These are phyloP conservation scores for Cryptococcus deneoformans DNA, from an alignment of 1,284 basidiomycete genomes.

Conservation along the genomic window DNA sequence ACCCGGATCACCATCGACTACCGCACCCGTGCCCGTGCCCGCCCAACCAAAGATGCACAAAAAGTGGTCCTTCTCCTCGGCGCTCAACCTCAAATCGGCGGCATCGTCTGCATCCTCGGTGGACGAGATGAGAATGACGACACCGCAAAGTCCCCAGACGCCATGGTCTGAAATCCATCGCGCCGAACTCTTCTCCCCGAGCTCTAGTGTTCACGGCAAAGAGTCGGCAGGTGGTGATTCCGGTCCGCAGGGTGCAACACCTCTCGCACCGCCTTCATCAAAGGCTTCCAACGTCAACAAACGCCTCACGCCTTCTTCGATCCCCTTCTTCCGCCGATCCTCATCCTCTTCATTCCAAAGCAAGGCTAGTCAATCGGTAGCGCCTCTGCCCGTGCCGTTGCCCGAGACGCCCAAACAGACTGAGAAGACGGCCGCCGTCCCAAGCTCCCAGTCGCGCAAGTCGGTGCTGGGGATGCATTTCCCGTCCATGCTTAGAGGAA, in stretches of 20 bases:
- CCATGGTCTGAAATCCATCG: slow-evolving; percentile 32
- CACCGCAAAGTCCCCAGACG: slow-evolving; percentile 21
- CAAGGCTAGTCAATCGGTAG: slow-evolving; percentile 1
- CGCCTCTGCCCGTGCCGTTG: not conserved
- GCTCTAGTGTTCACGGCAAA: slow-evolving; percentile 7
- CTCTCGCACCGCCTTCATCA: slow-evolving; percentile 8
- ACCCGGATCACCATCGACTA: not conserved
- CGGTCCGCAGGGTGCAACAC: slow-evolving; percentile 11
- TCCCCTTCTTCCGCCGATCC: slow-evolving; percentile 91
- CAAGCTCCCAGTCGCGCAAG: slow-evolving; percentile 31
- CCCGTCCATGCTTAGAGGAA: slow-evolving; percentile 75
- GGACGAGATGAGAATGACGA: slow-evolving; percentile 6
- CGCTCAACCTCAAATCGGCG: slow-evolving; percentile 68
- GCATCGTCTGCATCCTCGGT: slow-evolving; percentile 20
- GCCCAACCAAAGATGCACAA: slow-evolving; percentile 56
- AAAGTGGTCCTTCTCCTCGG: slow-evolving; percentile 94
- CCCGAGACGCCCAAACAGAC: slow-evolving; percentile 21
- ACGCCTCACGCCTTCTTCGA: slow-evolving; percentile 86
- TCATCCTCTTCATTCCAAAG: slow-evolving; percentile 80
- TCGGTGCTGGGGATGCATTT: slow-evolving; percentile 59
- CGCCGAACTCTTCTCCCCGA: slow-evolving; percentile 23
- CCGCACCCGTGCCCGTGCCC: not conserved
- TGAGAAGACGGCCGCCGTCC: not conserved
- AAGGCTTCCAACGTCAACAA: slow-evolving; percentile 29
- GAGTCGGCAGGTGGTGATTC: slow-evolving; percentile 11